Percentiles rank a stretch among this genome's conserved stretches.
Conservation (phyloP, 2,329 filamentous ascomycete species). For the Zalaria obscura region DNA sequence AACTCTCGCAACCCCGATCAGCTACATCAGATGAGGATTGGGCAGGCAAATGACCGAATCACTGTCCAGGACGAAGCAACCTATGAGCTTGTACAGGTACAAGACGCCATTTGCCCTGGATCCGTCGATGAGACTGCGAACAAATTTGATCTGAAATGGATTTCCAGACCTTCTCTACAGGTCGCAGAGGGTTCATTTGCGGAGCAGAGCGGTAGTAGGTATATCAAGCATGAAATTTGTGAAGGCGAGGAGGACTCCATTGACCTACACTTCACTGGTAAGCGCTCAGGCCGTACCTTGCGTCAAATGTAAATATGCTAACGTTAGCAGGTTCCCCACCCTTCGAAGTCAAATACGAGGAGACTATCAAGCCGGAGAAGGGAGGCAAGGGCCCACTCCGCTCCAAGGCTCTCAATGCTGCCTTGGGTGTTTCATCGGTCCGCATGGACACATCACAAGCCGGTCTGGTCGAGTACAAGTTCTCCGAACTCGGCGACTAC, state of each 20-base stretch:
- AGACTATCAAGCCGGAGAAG: conserved; percentile 55
- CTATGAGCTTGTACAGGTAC: conserved; percentile 67
- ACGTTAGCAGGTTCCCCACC: conserved; percentile 52
- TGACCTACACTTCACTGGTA: conserved; percentile 66
- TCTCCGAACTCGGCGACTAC: conserved; percentile 68
- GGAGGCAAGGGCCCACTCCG: conserved; percentile 48
- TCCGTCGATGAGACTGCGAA: conserved; percentile 60
- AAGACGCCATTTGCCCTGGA: conserved; percentile 70
- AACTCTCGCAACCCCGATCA: conserved; percentile 20
- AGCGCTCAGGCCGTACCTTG: conserved; percentile 11
- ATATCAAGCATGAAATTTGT: conserved; percentile 70
- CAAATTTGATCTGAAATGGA: conserved; percentile 71
- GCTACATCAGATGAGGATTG: conserved; percentile 10
- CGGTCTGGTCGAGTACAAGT: conserved; percentile 75
- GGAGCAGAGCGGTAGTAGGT: conserved; percentile 36
- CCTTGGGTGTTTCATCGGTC: conserved; percentile 61
- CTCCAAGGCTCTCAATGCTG: conserved; percentile 61
- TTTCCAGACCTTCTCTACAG: conserved; percentile 57
- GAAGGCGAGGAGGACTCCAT: conserved; percentile 88
- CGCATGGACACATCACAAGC: conserved; percentile 75
- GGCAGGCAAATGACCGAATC: conserved; percentile 17
- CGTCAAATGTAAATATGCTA: conserved; percentile 12
- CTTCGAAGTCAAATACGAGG: conserved; percentile 69
- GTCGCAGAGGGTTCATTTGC: conserved; percentile 49
- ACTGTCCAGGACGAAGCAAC: conserved; percentile 35